Base-by-base conservation (phyloP, 2,329 filamentous ascomycete genomes). In the Paecilomyces sp. region DNA sequence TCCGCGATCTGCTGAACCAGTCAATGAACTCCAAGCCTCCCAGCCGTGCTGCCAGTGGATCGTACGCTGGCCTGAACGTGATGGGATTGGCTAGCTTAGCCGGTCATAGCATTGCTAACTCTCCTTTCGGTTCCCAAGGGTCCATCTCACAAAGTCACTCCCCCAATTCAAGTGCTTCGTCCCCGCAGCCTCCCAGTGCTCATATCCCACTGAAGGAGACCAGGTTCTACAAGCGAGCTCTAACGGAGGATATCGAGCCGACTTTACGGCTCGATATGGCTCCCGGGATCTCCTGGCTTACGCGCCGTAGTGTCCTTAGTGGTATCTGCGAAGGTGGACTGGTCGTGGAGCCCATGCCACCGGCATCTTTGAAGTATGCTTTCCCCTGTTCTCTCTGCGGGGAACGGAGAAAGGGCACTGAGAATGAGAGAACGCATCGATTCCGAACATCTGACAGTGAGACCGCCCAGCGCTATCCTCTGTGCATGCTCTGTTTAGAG, bases 211-310 rank as follows among this genome's bases (percentile, higher is more conserved):
- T 99, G 50, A 96, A 94, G 70, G 94, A 97, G 59, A 91, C 89
- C 30, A 91, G 89, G 64, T 99, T 97, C 71, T 99, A 93, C 79
- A 97, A 97, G 78, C 87, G 94, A 54, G 88, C 87, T 5, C 76
- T 97, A 28, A 83, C 85, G 22, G 94, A 99, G 73, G 94, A 99
- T 70, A 91, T 99, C 59, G 94, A 99, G 71, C 94, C 94, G 0
- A 96, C 94, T 0, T 79, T 99, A 9, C 87, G 94, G 51, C 83
- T 99, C 3, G 94, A 99, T 72, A 83, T 86, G 2, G 92, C 94
- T 0, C 94, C 94, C 0, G 91, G 92, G 0, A 84, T 99, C 30
- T 97, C 92, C 0, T 99, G 94, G 91, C 83, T 99, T 54, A 92
- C 91, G 55, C 88, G 93, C 54, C 87, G 94, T 60, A 90, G 88